phyloP scores from a whole-genome alignment of 1,284 basidiomycete genomes.

The Ustanciosporium gigantosporum region DNA sequence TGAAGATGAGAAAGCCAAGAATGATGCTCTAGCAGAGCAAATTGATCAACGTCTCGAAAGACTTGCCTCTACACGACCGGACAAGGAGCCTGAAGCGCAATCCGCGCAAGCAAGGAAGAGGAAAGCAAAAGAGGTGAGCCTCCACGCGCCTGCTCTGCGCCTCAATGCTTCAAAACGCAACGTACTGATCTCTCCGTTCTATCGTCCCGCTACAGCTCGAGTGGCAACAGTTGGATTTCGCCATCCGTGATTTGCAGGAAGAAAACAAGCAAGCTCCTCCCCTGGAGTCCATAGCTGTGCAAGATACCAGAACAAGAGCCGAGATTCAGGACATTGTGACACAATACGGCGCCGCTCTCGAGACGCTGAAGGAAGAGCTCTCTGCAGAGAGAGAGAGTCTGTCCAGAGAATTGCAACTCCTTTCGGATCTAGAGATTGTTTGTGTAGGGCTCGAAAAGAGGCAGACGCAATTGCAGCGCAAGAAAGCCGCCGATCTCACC shows the following conservation, averaged over 20 bases:
- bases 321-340: conserved; percentile 21
- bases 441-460: conserved; percentile 9
- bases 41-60: conserved; percentile 9
- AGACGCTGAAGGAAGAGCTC: conserved; percentile 9
- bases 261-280: conserved; percentile 13
- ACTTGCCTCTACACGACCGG: too few species aligned
- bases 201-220: conserved; percentile 9
- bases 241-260: conserved; percentile 11
- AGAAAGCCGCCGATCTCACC: conserved; percentile 10
- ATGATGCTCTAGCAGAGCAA: conserved; percentile 15
- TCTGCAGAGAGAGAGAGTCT: conserved; percentile 16
- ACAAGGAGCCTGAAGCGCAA: too few species aligned
- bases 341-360: conserved; percentile 17
- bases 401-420: conserved; percentile 15
- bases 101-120: neutral
- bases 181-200: too few species aligned
- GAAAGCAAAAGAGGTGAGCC: neutral
- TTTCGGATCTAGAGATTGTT: conserved; percentile 15
- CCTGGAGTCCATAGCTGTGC: conserved; percentile 13
- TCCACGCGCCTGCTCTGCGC: too few species aligned
- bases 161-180: too few species aligned
- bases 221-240: conserved; percentile 35
- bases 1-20: conserved; percentile 27
- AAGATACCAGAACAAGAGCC: conserved; percentile 20
- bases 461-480: conserved; percentile 11